A percentile compares a stretch with the other conserved stretches of the same genome.
These are phyloP conservation scores for Cyberlindnera lachancei DNA, from an alignment of 805 yeast species.

Conservation along the genomic window DNA sequence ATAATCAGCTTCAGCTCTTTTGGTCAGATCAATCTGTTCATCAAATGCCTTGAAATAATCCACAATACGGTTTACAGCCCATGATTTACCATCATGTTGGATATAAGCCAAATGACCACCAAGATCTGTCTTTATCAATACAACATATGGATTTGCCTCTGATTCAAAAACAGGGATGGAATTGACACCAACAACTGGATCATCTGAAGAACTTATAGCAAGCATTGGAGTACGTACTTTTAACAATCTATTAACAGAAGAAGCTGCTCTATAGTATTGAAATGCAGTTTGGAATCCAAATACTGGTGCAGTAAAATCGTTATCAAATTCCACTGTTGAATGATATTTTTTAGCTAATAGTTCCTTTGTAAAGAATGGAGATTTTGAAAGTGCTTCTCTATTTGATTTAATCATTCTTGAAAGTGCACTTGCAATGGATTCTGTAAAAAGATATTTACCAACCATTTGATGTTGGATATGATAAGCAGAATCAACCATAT, in stretches of 20 bases:
- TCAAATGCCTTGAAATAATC: constrained; percentile 34
- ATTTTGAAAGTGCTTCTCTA: constrained; percentile 26
- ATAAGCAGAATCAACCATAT: constrained; percentile 46
- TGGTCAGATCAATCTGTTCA: constrained; percentile 21
- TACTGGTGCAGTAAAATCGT: constrained; percentile 48
- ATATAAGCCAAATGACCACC: constrained; percentile 68
- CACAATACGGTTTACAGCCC: constrained; percentile 38
- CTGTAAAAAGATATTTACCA: constrained; percentile 35
- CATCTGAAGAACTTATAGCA: constrained; percentile 56
- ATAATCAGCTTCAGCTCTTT: constrained; percentile 14
- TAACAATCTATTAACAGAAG: constrained; percentile 49
- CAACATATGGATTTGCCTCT: constrained; percentile 47
- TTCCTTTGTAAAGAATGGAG: constrained; percentile 27
- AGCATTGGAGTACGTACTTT: constrained; percentile 55
- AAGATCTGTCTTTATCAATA: constrained; percentile 48
- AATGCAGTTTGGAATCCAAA: constrained; percentile 57
- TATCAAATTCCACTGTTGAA: constrained; percentile 51
- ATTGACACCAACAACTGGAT: constrained; percentile 52
- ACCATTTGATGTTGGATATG: constrained; percentile 32
- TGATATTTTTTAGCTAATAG: constrained; percentile 29
- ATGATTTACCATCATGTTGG: constrained; percentile 35
- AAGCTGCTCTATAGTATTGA: constrained; percentile 59
- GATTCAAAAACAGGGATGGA: constrained; percentile 45
- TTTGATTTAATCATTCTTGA: constrained; percentile 39
- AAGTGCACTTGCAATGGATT: constrained; percentile 34